Conservation (phyloP, 345 rosid species). For the Syzygium grande region DNA sequence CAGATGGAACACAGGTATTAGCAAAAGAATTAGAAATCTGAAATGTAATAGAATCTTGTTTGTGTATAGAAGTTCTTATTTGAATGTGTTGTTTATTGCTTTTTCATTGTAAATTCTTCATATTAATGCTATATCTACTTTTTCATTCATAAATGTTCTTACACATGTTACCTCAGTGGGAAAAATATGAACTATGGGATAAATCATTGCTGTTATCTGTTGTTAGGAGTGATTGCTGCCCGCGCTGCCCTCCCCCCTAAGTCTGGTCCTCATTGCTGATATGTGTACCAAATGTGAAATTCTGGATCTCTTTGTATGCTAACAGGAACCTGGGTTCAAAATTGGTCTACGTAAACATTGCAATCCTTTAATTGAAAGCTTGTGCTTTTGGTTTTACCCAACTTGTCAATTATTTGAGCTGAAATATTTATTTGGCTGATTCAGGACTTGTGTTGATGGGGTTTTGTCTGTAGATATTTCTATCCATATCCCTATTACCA, state of each 20-base stretch:
- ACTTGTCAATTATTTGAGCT: background rate
- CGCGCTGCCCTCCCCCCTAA: background rate
- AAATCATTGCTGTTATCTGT: background rate
- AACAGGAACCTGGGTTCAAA: background rate
- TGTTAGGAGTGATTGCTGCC: background rate
- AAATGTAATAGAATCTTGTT: background rate
- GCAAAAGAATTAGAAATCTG: background rate
- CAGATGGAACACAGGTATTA: conserved; percentile 61
- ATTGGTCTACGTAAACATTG: no score
- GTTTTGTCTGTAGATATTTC: background rate
- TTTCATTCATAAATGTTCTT: background rate
- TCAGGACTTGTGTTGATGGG: background rate
- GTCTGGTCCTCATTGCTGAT: background rate
- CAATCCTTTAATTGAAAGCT: no score
- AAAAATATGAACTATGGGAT: background rate
- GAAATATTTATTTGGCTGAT: background rate
- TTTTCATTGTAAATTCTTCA: background rate
- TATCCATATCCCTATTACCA: background rate
- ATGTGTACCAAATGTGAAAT: background rate
- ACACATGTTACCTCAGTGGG: background rate
- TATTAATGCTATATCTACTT: background rate
- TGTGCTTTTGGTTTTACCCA: background rate
- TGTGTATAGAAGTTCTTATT: background rate
- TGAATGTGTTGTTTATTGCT: background rate
- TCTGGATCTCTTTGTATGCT: background rate